A percentile compares a stretch with the other conserved stretches of the same genome.
Evolutionary conservation across 208 protist genomes (phyloP).

Genomic region (Strigomonas galati): DNA sequence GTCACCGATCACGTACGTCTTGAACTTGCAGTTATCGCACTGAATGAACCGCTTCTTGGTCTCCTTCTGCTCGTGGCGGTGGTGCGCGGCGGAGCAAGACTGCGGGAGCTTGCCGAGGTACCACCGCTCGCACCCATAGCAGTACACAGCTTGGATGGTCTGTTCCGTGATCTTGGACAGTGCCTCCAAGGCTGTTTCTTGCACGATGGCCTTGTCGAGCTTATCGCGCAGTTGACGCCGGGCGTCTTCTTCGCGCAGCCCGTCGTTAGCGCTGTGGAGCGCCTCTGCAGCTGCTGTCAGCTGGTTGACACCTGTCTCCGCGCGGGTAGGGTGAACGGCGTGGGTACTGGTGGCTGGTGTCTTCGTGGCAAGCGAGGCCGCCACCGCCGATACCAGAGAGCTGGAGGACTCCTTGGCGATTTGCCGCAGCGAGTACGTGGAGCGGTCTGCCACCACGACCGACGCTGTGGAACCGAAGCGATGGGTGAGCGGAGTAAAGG

Average conservation of each 20-base stretch:
- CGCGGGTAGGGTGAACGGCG: not conserved
- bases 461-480: not conserved
- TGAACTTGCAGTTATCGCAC: constrained; percentile 10
- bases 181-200: constrained; percentile 6
- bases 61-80: not conserved
- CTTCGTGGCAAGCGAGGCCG: not conserved
- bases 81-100: not conserved
- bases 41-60: constrained; percentile 10
- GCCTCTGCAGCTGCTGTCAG: not conserved
- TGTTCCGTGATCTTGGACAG: constrained; percentile 8
- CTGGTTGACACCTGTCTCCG: not conserved
- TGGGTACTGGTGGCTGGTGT: too few species aligned
- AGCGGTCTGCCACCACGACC: not conserved
- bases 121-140: constrained; percentile 1
- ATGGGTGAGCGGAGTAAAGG: not conserved
- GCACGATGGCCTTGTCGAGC: constrained; percentile 6
- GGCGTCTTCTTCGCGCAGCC: not conserved
- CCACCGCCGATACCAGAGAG: constrained; percentile 5
- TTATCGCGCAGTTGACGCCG: not conserved
- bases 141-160: not conserved
- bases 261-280: constrained; percentile 2
- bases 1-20: constrained; percentile 8
- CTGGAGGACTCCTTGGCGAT: not conserved
- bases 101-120: not conserved
- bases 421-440: not conserved